Conservation (phyloP, 495 filamentous ascomycete genomes). For the Talaromyces wortmannii region DNA sequence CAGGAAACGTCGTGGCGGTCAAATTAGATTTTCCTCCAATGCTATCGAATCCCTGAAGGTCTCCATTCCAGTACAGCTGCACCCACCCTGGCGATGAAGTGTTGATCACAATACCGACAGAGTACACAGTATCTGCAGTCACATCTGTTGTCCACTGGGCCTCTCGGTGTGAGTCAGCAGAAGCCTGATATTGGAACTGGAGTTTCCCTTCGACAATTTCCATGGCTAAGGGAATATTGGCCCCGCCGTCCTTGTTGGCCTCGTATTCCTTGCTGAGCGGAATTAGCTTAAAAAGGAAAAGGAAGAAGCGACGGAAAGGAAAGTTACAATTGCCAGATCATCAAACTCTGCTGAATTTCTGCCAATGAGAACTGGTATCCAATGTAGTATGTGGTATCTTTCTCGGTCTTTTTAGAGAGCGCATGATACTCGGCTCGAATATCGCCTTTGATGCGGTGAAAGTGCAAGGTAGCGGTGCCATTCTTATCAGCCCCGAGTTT, state of each 20-base stretch:
- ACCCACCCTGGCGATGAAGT: conserved; percentile 5
- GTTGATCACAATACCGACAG: conserved; percentile 7
- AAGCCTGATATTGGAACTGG: conserved; percentile 7
- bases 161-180: neutral
- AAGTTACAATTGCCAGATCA: conserved; percentile 10
- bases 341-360: conserved; percentile 4
- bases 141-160: conserved; percentile 4
- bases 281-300: neutral
- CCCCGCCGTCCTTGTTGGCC: neutral
- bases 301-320: neutral
- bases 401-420: neutral
- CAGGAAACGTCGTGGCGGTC: conserved; percentile 3
- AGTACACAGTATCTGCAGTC: conserved; percentile 2
- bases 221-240: conserved; percentile 8
- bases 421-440: conserved; percentile 8
- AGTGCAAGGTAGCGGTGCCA: conserved; percentile 4
- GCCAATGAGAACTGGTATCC: conserved; percentile 7
- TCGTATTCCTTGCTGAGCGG: conserved; percentile 6
- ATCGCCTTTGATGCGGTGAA: conserved; percentile 7
- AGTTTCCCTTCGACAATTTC: conserved; percentile 3
- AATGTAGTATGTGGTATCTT: conserved; percentile 8
- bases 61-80: conserved; percentile 10
- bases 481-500: conserved; percentile 7
- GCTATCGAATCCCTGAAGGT: conserved; percentile 3
- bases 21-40: neutral